Conservation (phyloP, 495 filamentous ascomycete species). For the Penicillium coprophilum region DNA sequence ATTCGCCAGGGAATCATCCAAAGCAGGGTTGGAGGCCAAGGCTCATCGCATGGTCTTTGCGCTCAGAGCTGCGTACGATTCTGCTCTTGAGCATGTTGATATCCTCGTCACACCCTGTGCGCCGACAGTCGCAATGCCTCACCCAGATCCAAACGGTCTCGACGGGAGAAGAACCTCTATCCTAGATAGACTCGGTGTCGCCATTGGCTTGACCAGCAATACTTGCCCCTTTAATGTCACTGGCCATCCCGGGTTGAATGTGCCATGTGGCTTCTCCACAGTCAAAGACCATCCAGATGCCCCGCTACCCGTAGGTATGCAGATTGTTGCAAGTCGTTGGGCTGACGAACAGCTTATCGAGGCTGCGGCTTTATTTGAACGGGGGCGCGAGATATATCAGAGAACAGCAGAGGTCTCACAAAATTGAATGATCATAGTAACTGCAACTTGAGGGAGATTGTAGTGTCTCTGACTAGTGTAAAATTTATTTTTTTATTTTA, state of each 20-base stretch:
- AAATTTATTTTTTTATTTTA: background rate
- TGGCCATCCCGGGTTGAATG: slow-evolving; percentile 54
- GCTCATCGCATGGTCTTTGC: slow-evolving; percentile 42
- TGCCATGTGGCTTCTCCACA: slow-evolving; percentile 50
- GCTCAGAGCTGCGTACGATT: slow-evolving; percentile 47
- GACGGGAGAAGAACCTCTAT: slow-evolving; percentile 11
- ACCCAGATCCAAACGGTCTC: slow-evolving; percentile 19
- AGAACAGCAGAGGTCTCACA: background rate
- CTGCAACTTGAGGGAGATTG: too few species aligned
- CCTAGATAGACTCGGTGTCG: slow-evolving; percentile 34
- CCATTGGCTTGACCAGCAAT: slow-evolving; percentile 47
- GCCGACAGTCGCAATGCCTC: slow-evolving; percentile 40
- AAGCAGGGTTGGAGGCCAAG: slow-evolving; percentile 36
- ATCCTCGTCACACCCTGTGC: slow-evolving; percentile 48
- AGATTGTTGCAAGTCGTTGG: slow-evolving; percentile 53
- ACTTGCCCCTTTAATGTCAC: slow-evolving; percentile 56
- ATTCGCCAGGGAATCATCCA: slow-evolving; percentile 25
- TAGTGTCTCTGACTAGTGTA: too few species aligned
- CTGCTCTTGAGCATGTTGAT: slow-evolving; percentile 41
- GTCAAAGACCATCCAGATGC: slow-evolving; percentile 33
- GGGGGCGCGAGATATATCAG: background rate
- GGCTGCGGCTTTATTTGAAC: slow-evolving; percentile 29
- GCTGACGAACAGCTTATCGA: slow-evolving; percentile 37
- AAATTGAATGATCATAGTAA: background rate
- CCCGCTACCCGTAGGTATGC: slow-evolving; percentile 55